Evolutionary conservation across 306 rosid species (phyloP).

Genomic region (Rubus parviflorus): DNA sequence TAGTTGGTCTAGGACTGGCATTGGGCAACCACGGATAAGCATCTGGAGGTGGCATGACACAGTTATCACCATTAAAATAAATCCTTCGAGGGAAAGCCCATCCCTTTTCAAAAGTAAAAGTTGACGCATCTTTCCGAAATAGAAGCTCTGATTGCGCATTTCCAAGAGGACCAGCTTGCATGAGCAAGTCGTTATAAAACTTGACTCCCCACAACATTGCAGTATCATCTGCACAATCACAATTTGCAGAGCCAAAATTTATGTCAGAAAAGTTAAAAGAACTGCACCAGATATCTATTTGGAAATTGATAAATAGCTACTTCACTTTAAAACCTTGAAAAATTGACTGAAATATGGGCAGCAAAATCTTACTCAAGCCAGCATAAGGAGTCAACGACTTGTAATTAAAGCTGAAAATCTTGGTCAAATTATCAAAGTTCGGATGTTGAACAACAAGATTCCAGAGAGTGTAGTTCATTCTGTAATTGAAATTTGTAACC

Average conservation of each 20-base stretch:
- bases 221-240: conserved; percentile 80
- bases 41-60: conserved; percentile 96
- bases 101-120: conserved; percentile 91
- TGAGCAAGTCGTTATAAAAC: conserved; percentile 87
- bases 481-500: conserved; percentile 89
- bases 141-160: conserved; percentile 95
- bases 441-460: conserved; percentile 97
- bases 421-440: conserved; percentile 81
- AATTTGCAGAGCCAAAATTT: not conserved
- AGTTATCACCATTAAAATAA: conserved; percentile 83
- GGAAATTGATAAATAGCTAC: not conserved
- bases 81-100: conserved; percentile 98
- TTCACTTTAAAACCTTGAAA: not conserved
- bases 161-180: conserved; percentile 75
- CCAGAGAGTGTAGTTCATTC: conserved; percentile 93
- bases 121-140: conserved; percentile 71
- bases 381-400: conserved; percentile 83
- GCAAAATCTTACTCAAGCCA: conserved; percentile 76
- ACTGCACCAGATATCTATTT: not conserved
- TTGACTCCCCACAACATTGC: conserved; percentile 92
- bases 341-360: not conserved
- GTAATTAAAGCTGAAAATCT: conserved; percentile 87
- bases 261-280: not conserved
- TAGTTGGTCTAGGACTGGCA: conserved; percentile 43
- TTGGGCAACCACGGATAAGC: conserved; percentile 95